Conservation (phyloP, 1,284 basidiomycete species). For the Phylloboletellus chloephorus region DNA sequence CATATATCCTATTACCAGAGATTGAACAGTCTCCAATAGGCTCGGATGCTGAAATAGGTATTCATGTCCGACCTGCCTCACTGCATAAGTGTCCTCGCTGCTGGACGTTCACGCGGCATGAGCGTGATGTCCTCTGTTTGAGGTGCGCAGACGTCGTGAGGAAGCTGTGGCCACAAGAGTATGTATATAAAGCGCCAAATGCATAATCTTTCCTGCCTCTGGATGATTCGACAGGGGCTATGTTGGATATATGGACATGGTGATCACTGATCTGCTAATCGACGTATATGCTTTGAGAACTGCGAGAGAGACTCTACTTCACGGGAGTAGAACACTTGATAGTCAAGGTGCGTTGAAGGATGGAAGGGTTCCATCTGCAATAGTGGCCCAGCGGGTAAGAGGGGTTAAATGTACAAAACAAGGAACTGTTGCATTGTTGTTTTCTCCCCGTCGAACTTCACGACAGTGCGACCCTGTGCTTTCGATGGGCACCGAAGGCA, state of each 20-base stretch:
- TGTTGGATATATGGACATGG: too few species aligned
- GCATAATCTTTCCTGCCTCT: not conserved
- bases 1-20: not conserved
- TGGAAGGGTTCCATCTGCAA: too few species aligned
- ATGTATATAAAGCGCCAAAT: not conserved
- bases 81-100: slow-evolving; percentile 30
- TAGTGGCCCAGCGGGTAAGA: too few species aligned
- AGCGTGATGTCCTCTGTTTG: slow-evolving; percentile 22
- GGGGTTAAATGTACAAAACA: slow-evolving; percentile 16
- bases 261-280: too few species aligned
- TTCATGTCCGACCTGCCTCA: slow-evolving; percentile 23
- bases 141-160: slow-evolving; percentile 26
- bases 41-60: slow-evolving; percentile 14
- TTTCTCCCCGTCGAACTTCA: not conserved
- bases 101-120: slow-evolving; percentile 30
- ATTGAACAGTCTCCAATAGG: slow-evolving; percentile 9
- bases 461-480: slow-evolving; percentile 4
- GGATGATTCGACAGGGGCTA: not conserved
- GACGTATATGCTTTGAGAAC: too few species aligned
- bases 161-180: slow-evolving; percentile 7
- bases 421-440: slow-evolving; percentile 2
- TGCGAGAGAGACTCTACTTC: not conserved
- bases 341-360: too few species aligned
- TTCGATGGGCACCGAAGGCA: slow-evolving; percentile 47
- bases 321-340: too few species aligned